phyloP scores from a whole-genome alignment of 371 early-diverging fungal species.

The Ordospora pajunii region DNA sequence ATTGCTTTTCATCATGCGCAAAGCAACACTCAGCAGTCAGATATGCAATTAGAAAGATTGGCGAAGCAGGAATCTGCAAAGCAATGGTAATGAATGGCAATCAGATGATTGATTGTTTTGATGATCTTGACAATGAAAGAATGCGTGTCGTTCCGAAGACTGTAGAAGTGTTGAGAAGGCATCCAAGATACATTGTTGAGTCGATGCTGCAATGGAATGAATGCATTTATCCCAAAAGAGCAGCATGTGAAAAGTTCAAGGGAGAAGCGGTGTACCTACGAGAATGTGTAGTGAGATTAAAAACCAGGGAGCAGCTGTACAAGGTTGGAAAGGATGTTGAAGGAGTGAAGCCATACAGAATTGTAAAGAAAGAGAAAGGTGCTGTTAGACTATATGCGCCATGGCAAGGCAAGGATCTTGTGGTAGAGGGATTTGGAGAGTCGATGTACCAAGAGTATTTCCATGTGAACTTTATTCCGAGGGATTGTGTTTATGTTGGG shows the following conservation, averaged over 20 bases:
- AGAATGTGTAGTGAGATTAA: conserved; percentile 27
- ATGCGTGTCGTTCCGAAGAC: conserved; percentile 26
- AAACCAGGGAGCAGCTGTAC: conserved; percentile 29
- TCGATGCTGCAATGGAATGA: conserved; percentile 5
- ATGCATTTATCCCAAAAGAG: conserved; percentile 34
- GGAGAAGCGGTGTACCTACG: conserved; percentile 30
- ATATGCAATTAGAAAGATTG: not conserved
- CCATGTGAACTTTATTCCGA: conserved; percentile 41
- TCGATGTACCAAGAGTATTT: conserved; percentile 25
- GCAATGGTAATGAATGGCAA: not conserved
- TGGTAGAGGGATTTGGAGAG: conserved; percentile 18
- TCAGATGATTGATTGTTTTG: not conserved
- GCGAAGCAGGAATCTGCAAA: not conserved
- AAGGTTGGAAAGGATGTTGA: conserved; percentile 21
- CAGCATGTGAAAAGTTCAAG: conserved; percentile 16
- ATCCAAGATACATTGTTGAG: conserved; percentile 44
- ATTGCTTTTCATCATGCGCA: conserved; percentile 13
- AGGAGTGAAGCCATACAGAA: conserved; percentile 3
- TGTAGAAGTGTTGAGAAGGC: conserved; percentile 35
- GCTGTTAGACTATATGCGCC: conserved; percentile 32
- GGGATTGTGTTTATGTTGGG: conserved; percentile 33
- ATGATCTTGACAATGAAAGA: conserved; percentile 25
- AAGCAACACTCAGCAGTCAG: not conserved
- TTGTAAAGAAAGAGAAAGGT: not conserved
- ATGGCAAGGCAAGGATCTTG: conserved; percentile 36